These are phyloP conservation scores for Paraconiothyrium brasiliense DNA, from an alignment of 2,329 filamentous ascomycete genomes.

Conservation along the genomic window DNA sequence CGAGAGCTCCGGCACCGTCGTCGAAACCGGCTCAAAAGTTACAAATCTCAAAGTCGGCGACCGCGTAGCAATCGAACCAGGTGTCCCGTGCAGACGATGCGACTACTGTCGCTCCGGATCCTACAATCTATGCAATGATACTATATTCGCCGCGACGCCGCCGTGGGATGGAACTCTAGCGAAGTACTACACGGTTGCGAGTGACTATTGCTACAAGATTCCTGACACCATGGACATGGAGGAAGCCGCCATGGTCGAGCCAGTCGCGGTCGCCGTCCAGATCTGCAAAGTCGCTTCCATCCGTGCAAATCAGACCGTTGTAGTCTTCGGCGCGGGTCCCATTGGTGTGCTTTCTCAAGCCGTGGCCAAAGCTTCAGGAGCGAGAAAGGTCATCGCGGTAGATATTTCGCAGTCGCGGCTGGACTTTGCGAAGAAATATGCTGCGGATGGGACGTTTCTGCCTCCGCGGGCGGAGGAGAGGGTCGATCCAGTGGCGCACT, in stretches of 20 bases:
- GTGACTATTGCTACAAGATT: constrained; percentile 39
- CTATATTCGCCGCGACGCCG: constrained; percentile 35
- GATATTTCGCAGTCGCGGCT: constrained; percentile 30
- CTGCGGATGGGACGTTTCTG: constrained; percentile 24
- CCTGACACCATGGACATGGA: constrained; percentile 34
- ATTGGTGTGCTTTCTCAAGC: constrained; percentile 37
- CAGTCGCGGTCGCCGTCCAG: constrained; percentile 38
- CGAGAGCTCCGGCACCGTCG: constrained; percentile 38
- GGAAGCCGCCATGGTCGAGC: constrained; percentile 39
- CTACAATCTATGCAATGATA: constrained; percentile 38
- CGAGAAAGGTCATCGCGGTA: constrained; percentile 29
- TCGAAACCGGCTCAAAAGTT: constrained; percentile 32
- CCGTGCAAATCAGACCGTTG: constrained; percentile 23
- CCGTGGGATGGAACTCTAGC: constrained; percentile 38
- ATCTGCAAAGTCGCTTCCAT: constrained; percentile 28
- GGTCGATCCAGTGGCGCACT: constrained; percentile 19
- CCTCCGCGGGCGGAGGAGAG: constrained; percentile 19
- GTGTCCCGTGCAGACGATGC: constrained; percentile 11
- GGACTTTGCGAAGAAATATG: constrained; percentile 34
- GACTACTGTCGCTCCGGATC: constrained; percentile 19
- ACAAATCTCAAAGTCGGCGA: constrained; percentile 36
- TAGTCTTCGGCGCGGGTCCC: constrained; percentile 33
- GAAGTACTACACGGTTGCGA: constrained; percentile 34
- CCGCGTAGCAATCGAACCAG: constrained; percentile 32
- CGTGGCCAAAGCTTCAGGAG: constrained; percentile 33